Conservation (phyloP, 495 filamentous ascomycete species). For the Trichocladium uniseriatum region DNA sequence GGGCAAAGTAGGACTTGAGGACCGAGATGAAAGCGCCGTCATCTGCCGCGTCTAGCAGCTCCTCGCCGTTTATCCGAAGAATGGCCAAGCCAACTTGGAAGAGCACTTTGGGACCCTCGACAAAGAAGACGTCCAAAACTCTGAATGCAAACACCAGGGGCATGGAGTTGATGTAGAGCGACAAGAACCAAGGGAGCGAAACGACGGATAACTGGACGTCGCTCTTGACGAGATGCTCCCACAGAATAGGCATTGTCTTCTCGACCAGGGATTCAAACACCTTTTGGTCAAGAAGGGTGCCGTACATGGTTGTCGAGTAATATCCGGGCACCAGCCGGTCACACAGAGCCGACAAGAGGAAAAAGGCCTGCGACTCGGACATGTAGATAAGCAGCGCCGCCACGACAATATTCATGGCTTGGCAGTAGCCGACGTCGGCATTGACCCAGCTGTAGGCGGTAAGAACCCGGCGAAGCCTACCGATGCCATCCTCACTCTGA, state of each 20-base stretch:
- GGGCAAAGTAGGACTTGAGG: constrained; percentile 87
- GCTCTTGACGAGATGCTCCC: constrained; percentile 90
- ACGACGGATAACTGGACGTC: constrained; percentile 99
- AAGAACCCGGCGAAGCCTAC: constrained; percentile 75
- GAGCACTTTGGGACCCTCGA: constrained; percentile 93
- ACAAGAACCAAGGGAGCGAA: constrained; percentile 95
- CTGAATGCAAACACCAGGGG: constrained; percentile 93
- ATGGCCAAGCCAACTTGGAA: constrained; percentile 96
- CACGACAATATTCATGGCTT: constrained; percentile 99
- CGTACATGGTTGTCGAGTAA: constrained; percentile 98
- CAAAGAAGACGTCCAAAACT: constrained; percentile 94
- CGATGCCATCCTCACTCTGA: constrained; percentile 93
- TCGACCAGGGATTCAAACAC: constrained; percentile 96
- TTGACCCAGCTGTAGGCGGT: constrained; percentile 97
- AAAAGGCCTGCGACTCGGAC: constrained; percentile 95
- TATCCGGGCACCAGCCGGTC: constrained; percentile 91
- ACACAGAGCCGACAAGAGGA: constrained; percentile 82
- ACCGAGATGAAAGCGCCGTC: constrained; percentile 96
- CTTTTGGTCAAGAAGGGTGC: constrained; percentile 88
- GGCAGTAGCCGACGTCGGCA: constrained; percentile 91
- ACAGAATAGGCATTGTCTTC: constrained; percentile 96
- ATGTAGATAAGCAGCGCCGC: constrained; percentile 95
- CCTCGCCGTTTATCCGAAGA: constrained; percentile 93
- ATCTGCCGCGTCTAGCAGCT: constrained; percentile 88
- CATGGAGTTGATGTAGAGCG: constrained; percentile 98